Evolutionary conservation across 176 grass and related monocot species (phyloP).

Genomic region (Carex kokanica): DNA sequence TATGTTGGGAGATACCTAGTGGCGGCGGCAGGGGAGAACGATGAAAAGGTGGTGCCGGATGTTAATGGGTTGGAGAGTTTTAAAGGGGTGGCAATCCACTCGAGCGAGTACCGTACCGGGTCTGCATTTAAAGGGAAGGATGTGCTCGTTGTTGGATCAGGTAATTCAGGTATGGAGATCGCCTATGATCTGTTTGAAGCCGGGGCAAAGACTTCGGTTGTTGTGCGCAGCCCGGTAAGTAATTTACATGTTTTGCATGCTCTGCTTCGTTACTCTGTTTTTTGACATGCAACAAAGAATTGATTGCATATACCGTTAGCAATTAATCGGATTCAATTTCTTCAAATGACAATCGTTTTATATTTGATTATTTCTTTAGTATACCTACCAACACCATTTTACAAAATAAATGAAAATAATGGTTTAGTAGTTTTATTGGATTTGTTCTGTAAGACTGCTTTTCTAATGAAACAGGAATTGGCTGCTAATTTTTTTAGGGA

Average conservation of each 20-base stretch:
- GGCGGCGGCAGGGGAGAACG: slow-evolving; percentile 72
- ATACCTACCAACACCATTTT: not conserved
- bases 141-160: slow-evolving; percentile 67
- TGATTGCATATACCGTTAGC: too few relatives aligned
- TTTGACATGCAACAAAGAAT: not conserved
- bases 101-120: slow-evolving; percentile 38
- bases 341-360: not conserved
- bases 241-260: not conserved
- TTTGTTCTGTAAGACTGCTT: not conserved
- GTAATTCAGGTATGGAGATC: slow-evolving; percentile 98
- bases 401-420: not conserved
- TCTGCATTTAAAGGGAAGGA: slow-evolving; percentile 40
- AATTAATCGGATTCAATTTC: not conserved
- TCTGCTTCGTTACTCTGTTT: not conserved
- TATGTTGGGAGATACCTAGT: slow-evolving; percentile 50
- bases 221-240: slow-evolving; percentile 57
- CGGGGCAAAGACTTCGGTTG: slow-evolving; percentile 50
- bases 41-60: slow-evolving; percentile 51
- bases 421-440: not conserved
- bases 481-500: too few relatives aligned
- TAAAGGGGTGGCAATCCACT: slow-evolving; percentile 46
- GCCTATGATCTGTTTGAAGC: slow-evolving; percentile 51
- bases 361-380: not conserved
- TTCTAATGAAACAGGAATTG: not conserved
- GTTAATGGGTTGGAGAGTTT: slow-evolving; percentile 56